Evolutionary conservation across 78 protist species (phyloP).

Genomic region (Tieghemostelium lacteum): DNA sequence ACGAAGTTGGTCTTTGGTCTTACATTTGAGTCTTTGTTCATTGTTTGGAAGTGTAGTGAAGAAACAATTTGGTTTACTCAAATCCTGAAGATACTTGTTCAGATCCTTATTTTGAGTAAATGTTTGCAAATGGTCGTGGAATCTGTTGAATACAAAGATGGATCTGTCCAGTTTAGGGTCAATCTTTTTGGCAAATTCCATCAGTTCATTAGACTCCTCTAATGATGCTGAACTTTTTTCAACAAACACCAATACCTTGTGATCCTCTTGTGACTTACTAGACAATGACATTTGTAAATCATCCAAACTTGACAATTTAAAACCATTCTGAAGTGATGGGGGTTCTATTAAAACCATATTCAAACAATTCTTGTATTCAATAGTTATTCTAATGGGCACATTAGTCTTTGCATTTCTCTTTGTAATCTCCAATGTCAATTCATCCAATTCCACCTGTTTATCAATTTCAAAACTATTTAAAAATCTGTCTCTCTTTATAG

Average conservation of each 20-base stretch:
- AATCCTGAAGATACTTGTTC: slow-evolving; percentile 39
- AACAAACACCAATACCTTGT: slow-evolving; percentile 65
- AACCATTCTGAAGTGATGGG: not conserved
- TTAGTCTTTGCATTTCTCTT: slow-evolving; percentile 27
- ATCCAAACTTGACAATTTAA: not conserved
- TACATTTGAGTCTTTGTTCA: slow-evolving; percentile 16
- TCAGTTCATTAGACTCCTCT: slow-evolving; percentile 11
- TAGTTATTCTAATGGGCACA: slow-evolving; percentile 43
- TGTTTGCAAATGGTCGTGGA: slow-evolving; percentile 27
- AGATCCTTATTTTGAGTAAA: slow-evolving; percentile 50
- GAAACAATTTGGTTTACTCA: slow-evolving; percentile 47
- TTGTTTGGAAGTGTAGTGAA: slow-evolving; percentile 66
- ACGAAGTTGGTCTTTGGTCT: not conserved
- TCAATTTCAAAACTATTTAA: slow-evolving; percentile 43
- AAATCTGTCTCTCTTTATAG: slow-evolving; percentile 67
- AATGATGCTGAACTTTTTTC: not conserved
- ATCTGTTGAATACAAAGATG: slow-evolving; percentile 67
- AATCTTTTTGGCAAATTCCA: slow-evolving; percentile 64
- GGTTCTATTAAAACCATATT: slow-evolving; percentile 72
- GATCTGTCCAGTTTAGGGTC: slow-evolving; percentile 80
- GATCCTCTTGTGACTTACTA: slow-evolving; percentile 5
- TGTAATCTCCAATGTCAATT: slow-evolving; percentile 16
- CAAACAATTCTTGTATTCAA: slow-evolving; percentile 53
- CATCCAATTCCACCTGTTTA: not conserved
- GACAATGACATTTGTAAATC: slow-evolving; percentile 45